Conservation (phyloP, 352 stramenopile species). For the Pythium rishiriense region DNA sequence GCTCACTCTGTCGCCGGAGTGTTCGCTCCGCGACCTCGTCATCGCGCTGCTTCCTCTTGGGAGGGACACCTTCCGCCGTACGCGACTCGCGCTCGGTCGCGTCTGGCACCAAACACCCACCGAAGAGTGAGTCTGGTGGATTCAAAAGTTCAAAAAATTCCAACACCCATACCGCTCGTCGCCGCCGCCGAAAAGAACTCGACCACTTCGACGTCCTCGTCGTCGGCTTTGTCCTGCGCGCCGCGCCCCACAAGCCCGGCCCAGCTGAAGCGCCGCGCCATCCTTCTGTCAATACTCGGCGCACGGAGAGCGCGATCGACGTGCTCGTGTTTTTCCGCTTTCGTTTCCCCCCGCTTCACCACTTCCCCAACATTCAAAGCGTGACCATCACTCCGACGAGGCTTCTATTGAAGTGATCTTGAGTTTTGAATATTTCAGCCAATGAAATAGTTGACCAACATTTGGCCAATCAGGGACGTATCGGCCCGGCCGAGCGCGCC, state of each 20-base stretch:
- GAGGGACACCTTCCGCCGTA: neutral
- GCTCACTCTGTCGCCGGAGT: neutral
- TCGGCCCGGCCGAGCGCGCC: too few species aligned
- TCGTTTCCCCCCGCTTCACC: neutral
- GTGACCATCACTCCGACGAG: slow-evolving; percentile 32
- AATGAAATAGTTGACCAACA: too few species aligned
- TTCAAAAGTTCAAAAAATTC: slow-evolving; percentile 27
- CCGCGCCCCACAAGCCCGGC: neutral
- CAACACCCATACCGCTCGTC: slow-evolving; percentile 8
- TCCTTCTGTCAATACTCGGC: neutral
- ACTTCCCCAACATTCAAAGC: slow-evolving; percentile 14
- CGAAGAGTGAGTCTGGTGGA: too few species aligned
- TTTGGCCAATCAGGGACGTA: too few species aligned
- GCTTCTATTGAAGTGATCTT: slow-evolving; percentile 21
- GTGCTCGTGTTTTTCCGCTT: neutral
- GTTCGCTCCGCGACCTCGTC: slow-evolving; percentile 3
- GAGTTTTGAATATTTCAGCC: slow-evolving; percentile 3
- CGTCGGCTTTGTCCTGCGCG: slow-evolving; percentile 4
- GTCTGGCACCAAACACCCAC: too few species aligned
- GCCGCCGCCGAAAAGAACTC: slow-evolving; percentile 25
- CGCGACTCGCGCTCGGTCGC: slow-evolving; percentile 11
- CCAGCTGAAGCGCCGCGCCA: slow-evolving; percentile 23
- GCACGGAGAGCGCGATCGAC: neutral
- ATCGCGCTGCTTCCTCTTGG: slow-evolving; percentile 19
- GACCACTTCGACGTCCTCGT: slow-evolving; percentile 28